These are phyloP conservation scores for Curvularia eragrostidis DNA, from an alignment of 2,329 filamentous ascomycete genomes.

Conservation along the genomic window DNA sequence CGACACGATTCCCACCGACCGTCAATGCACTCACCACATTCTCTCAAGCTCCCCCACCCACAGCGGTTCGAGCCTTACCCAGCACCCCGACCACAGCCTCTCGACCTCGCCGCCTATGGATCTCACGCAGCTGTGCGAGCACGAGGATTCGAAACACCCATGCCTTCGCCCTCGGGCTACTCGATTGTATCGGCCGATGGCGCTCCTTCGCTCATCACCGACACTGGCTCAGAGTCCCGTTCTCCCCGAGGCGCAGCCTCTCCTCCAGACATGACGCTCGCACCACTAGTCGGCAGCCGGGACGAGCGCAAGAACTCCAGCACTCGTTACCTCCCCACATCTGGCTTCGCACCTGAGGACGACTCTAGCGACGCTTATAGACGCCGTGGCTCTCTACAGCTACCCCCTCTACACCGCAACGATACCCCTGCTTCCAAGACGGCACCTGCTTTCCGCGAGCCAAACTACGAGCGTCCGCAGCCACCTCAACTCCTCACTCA, in stretches of 20 bases:
- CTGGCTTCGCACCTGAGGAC: slow-evolving; percentile 48
- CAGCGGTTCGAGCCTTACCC: slow-evolving; percentile 42
- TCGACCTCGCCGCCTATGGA: slow-evolving; percentile 38
- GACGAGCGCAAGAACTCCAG: slow-evolving; percentile 48
- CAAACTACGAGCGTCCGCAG: slow-evolving; percentile 36
- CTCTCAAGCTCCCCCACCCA: slow-evolving; percentile 44
- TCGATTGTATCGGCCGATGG: slow-evolving; percentile 69
- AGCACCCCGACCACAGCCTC: slow-evolving; percentile 42
- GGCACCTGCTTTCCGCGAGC: slow-evolving; percentile 32
- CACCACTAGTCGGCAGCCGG: slow-evolving; percentile 46
- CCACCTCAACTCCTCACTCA: slow-evolving; percentile 44
- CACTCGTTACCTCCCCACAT: slow-evolving; percentile 47
- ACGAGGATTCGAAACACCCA: slow-evolving; percentile 59
- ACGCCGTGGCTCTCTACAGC: slow-evolving; percentile 42
- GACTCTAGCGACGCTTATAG: slow-evolving; percentile 40
- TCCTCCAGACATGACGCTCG: slow-evolving; percentile 53
- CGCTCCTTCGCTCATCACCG: slow-evolving; percentile 74
- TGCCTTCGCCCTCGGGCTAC: slow-evolving; percentile 68
- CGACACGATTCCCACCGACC: slow-evolving; percentile 36
- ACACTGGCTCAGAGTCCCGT: slow-evolving; percentile 59
- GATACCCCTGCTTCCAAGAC: slow-evolving; percentile 19
- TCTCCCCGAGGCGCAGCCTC: slow-evolving; percentile 56
- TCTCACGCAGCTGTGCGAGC: slow-evolving; percentile 33
- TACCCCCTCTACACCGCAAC: slow-evolving; percentile 41
- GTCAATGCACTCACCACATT: slow-evolving; percentile 36